Conservation (phyloP, 768 basidiomycete species). For the Tylopilus cervinicoccineus region DNA sequence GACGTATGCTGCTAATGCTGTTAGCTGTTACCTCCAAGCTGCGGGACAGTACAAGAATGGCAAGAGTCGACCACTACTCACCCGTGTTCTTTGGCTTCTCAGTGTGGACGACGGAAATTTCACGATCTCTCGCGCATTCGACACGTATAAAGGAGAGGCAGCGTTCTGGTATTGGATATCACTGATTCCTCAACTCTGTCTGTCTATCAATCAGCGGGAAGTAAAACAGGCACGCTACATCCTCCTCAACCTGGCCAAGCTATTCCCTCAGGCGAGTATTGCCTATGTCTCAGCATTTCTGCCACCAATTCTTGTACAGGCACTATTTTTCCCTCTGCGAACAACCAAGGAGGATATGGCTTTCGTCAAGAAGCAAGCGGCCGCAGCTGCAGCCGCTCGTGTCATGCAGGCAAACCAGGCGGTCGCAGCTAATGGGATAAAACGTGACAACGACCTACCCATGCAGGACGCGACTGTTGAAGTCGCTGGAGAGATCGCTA, state of each 20-base stretch:
- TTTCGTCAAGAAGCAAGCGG: conserved; percentile 41
- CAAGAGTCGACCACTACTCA: conserved; percentile 88
- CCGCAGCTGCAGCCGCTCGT: conserved; percentile 32
- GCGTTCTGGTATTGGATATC: conserved; percentile 99
- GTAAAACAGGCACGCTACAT: conserved; percentile 90
- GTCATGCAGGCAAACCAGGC: conserved; percentile 34
- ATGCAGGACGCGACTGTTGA: conserved; percentile 30
- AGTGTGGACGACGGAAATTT: conserved; percentile 80
- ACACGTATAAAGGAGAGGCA: conserved; percentile 93
- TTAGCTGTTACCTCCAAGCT: conserved; percentile 97
- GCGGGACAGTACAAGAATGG: conserved; percentile 92
- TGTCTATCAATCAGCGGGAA: conserved; percentile 88
- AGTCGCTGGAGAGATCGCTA: conserved; percentile 22
- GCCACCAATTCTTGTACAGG: conserved; percentile 43
- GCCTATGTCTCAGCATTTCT: neutral
- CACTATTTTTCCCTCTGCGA: conserved; percentile 91
- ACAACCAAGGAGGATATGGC: conserved; percentile 74
- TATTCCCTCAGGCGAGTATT: conserved; percentile 79
- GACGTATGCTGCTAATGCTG: conserved; percentile 80
- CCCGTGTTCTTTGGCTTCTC: conserved; percentile 93
- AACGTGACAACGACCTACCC: conserved; percentile 30
- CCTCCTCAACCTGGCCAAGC: conserved; percentile 83
- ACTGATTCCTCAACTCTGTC: conserved; percentile 87
- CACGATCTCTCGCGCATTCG: conserved; percentile 77
- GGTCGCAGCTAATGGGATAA: conserved; percentile 20